Conservation (phyloP, 257 asterid genomes). For the Solanum rostratum region DNA sequence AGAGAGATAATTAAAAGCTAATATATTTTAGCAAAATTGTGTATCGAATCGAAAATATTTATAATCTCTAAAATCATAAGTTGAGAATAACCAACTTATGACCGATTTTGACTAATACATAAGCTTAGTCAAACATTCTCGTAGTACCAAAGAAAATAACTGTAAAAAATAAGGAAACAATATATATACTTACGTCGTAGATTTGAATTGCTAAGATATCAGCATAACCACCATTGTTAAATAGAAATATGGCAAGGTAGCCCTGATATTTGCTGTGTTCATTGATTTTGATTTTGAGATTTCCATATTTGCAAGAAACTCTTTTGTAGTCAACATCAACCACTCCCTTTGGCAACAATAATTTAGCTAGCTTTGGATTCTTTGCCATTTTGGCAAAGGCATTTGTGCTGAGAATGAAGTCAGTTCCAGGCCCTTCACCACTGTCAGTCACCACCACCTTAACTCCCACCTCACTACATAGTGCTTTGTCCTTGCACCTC, state of each 20-base stretch:
- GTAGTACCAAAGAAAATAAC: no score
- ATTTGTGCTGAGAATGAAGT: slow-evolving; percentile 6
- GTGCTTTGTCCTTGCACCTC: slow-evolving; percentile 12
- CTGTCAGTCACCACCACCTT: slow-evolving; percentile 18
- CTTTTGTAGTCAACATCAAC: slow-evolving; percentile 12
- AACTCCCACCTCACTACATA: slow-evolving; percentile 12
- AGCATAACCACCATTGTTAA: slow-evolving; percentile 7
- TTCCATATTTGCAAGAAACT: slow-evolving; percentile 8
- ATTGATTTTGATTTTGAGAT: slow-evolving; percentile 2
- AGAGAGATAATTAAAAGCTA: no score
- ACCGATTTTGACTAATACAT: no score
- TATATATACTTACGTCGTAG: background rate
- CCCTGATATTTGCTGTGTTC: slow-evolving; percentile 10
- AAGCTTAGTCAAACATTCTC: no score
- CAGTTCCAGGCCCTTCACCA: slow-evolving; percentile 10
- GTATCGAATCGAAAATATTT: no score
- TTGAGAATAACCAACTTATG: no score
- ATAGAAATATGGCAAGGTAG: slow-evolving; percentile 2
- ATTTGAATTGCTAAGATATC: slow-evolving; percentile 6
- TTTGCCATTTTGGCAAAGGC: slow-evolving; percentile 13
- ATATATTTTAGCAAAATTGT: no score
- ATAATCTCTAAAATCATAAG: no score
- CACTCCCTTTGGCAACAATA: slow-evolving; percentile 12
- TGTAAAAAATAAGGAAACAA: no score
- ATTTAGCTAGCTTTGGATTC: background rate